These are phyloP conservation scores for Dactylellina cionopaga DNA, from an alignment of 2,329 filamentous ascomycete genomes.

Conservation along the genomic window DNA sequence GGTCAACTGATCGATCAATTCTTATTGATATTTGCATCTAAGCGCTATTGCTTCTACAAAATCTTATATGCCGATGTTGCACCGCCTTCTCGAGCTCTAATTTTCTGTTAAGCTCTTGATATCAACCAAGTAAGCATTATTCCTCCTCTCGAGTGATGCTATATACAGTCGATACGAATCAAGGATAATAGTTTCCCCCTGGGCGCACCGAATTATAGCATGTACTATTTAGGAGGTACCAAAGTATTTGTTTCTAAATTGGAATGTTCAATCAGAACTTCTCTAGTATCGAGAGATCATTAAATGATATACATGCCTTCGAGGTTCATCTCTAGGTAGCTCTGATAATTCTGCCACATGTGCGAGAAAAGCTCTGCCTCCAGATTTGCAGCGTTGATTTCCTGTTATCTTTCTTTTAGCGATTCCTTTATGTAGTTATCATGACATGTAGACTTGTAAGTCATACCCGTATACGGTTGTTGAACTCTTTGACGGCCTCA, in stretches of 20 bases:
- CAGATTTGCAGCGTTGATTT: conserved; percentile 51
- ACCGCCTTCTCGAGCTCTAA: too few species aligned
- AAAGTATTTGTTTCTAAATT: conserved; percentile 45
- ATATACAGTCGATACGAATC: too few species aligned
- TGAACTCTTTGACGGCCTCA: conserved; percentile 51
- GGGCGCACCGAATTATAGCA: too few species aligned
- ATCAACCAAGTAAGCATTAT: too few species aligned
- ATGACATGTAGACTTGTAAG: not conserved
- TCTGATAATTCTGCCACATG: conserved; percentile 54
- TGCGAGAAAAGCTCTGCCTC: conserved; percentile 52
- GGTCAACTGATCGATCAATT: too few species aligned
- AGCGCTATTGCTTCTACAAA: too few species aligned
- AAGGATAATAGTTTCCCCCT: too few species aligned
- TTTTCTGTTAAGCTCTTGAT: too few species aligned
- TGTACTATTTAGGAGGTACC: conserved; percentile 39
- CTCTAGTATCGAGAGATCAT: not conserved
- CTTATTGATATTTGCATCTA: too few species aligned
- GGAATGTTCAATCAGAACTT: not conserved
- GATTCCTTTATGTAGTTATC: not conserved
- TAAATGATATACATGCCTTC: conserved; percentile 19
- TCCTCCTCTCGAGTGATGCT: too few species aligned
- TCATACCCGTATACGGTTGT: conserved; percentile 48
- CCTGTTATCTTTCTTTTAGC: not conserved
- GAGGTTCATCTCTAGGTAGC: conserved; percentile 49
- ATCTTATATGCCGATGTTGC: too few species aligned